Evolutionary conservation across 1,139 yeast species (phyloP), one percentile per base, ranked within the genome.

Genomic region (Taphrina wiesneri): DNA sequence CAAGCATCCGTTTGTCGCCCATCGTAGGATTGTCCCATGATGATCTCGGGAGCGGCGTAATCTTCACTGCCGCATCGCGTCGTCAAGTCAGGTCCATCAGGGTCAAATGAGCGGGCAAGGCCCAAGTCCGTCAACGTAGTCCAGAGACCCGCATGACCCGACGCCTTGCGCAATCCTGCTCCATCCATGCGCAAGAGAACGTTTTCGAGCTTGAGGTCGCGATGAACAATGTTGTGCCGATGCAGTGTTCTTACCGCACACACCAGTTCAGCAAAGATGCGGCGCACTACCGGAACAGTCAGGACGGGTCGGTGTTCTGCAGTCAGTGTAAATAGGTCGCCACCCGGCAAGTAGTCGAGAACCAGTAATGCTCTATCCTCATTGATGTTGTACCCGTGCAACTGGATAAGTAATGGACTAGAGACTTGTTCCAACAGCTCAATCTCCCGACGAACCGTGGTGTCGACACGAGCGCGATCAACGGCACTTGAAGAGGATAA

Each of bases 61-160:
- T 93, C 98, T 70, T 90, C 97, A 0, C 96, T 88, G 0, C 99
- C 99, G 76, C 99, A 93, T 67, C 98, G 78, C 0, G 98, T 92
- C 1, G 87, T 81, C 32, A 95, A 80, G 67, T 87, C 72, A 47
- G 91, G 90, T 69, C 83, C 80, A 0, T 78, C 79, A 0, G 83
- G 82, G 57, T 82, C 83, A 23, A 92, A 81, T 65, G 80, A 79
- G 71, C 90, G 86, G 15, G 96, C 87, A 30, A 93, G 81, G 0
- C 99, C 99, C 76, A 93, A 86, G 78, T 93, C 99, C 0, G 96
- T 87, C 52, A 93, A 75, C 43, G 88, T 86, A 0, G 86, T 82
- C 1, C 90, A 69, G 2, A 86, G 79, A 13, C 71, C 62, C 2
- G 73, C 72, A 54, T 69, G 71, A 2, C 68, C 45, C 9, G 64